Conservation (phyloP, 164 flowering plant species). For the Cinnamomum chago region DNA sequence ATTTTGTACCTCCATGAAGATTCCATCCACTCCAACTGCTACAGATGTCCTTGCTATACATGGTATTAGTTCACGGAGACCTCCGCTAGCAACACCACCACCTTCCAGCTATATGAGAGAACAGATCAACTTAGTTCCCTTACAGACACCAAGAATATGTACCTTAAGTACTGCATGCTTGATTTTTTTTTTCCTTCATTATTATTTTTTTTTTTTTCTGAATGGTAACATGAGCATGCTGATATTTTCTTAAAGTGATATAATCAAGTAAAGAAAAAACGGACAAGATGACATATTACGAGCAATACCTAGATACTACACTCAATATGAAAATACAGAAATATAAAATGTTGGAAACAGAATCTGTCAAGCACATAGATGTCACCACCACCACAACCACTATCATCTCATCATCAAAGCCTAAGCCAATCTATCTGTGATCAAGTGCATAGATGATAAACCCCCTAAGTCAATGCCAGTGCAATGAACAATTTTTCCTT, state of each 20-base stretch:
- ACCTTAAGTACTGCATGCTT: no score
- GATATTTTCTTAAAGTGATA: no score
- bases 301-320: no score
- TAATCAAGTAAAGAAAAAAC: no score
- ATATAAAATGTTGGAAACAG: no score
- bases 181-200: no score
- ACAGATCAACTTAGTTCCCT: not conserved
- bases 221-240: not conserved
- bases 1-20: slow-evolving; percentile 89
- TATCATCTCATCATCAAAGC: not conserved
- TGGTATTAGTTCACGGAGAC: slow-evolving; percentile 93
- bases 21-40: slow-evolving; percentile 97
- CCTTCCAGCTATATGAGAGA: slow-evolving; percentile 62
- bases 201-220: no score
- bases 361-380: no score
- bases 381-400: no score
- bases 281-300: no score
- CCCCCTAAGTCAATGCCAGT: not conserved
- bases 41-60: slow-evolving; percentile 96
- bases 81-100: slow-evolving; percentile 99
- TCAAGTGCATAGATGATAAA: not conserved
- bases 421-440: not conserved
- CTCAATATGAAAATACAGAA: no score
- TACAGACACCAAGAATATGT: not conserved
- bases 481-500: not conserved